Evolutionary conservation across 345 rosid genomes (phyloP), one percentile per base, ranked within the genome.

Genomic region (Microthlaspi erraticum): DNA sequence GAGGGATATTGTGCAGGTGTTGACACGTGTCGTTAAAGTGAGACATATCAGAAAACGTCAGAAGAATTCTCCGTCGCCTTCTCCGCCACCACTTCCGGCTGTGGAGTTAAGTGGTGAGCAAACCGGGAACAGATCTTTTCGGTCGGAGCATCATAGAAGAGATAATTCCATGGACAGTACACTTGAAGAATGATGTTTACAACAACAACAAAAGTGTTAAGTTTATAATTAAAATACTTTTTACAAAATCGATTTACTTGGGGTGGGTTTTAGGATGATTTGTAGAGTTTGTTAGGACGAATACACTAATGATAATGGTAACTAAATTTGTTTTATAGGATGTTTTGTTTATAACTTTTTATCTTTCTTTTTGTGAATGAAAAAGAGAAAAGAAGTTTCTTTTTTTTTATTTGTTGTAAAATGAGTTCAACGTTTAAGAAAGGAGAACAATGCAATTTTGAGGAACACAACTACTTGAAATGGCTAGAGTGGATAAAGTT

Each of bases 1-100:
- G 97, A 85, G 99, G 66, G 99, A 94, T 80, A 85, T 87, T 23
- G 99, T 94, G 46, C 98, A 87, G 79, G 93, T 86, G 37, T 85
- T 94, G 62, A 66, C 92, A 2, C 81, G 89, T 79, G 79, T 94
- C 54, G 74, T 89, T 38, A 91, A 91, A 71, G 9, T 73, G 41
- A 86, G 95, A 67, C 91, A 85, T 76, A 64, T 13, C 23, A 89
- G 74, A 74, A 86, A 76, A 73, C 92, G 86, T 68, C 94, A 80
- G 69, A 80, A 70, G 79, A 81, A 78, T 34, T 81, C 86, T 14
- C 67, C 34, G 5, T 61, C 64, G 18, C 55, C 79, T 42, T 74
- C 84, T 29, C 75, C 56, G 2, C 34, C 18, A 5, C 65, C 12
- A 70, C 81, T 52, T 34, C 58, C 38, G 9, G 7, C 65, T 26